phyloP scores from a whole-genome alignment of 768 basidiomycete genomes.

The Saitozyma podzolica region DNA sequence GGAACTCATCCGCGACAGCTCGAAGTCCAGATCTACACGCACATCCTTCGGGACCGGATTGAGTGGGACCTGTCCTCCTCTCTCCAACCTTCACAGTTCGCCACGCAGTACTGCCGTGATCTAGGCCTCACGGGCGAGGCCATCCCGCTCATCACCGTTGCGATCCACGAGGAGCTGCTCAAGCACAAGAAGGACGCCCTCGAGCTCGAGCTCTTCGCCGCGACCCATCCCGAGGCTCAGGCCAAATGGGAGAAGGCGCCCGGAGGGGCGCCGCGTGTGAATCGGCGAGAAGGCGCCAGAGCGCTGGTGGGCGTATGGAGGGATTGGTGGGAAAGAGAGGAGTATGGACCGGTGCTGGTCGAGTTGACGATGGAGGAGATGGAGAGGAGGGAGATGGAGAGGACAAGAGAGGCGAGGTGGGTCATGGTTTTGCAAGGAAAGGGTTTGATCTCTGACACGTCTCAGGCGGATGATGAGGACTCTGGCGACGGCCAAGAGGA shows the following conservation, averaged over 20 bases:
- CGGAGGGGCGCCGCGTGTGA: slow-evolving; percentile 59
- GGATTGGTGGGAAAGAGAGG: slow-evolving; percentile 89
- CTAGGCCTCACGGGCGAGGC: slow-evolving; percentile 87
- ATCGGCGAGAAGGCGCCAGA: slow-evolving; percentile 68
- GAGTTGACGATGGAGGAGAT: slow-evolving; percentile 86
- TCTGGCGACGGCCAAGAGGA: not conserved
- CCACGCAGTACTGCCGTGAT: slow-evolving; percentile 74
- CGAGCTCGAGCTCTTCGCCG: slow-evolving; percentile 81
- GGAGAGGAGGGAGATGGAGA: slow-evolving; percentile 76
- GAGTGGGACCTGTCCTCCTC: slow-evolving; percentile 92
- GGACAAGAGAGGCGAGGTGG: slow-evolving; percentile 56
- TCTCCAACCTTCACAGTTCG: slow-evolving; percentile 82
- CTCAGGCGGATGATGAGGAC: not conserved
- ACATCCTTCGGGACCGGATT: slow-evolving; percentile 90
- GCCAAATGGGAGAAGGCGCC: slow-evolving; percentile 69
- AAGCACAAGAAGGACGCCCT: slow-evolving; percentile 94
- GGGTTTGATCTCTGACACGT: not conserved
- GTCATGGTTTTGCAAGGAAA: slow-evolving; percentile 14
- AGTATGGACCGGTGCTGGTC: slow-evolving; percentile 84
- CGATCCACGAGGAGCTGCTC: slow-evolving; percentile 90
- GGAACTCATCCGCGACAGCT: slow-evolving; percentile 60
- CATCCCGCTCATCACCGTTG: slow-evolving; percentile 82
- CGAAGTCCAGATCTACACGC: slow-evolving; percentile 90
- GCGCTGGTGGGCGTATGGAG: slow-evolving; percentile 84
- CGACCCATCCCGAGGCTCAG: slow-evolving; percentile 60